Evolutionary conservation across 2,329 filamentous ascomycete genomes (phyloP).

Genomic region (Phialocephala subalpina): DNA sequence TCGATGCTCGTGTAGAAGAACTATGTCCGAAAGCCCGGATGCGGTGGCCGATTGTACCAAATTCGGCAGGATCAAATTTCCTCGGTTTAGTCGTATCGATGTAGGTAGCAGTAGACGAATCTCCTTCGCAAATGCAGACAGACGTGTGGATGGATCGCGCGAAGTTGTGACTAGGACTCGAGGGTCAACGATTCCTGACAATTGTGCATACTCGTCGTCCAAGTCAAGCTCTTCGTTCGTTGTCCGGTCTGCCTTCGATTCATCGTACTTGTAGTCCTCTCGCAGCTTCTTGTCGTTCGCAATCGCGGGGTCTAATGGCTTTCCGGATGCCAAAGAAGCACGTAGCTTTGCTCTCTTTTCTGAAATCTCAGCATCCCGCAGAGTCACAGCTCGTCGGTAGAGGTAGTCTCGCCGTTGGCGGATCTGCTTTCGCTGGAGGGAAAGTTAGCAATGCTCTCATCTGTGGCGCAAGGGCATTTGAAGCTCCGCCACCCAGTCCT

Average conservation of each 20-base stretch:
- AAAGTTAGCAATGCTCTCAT: slow-evolving; percentile 27
- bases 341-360: slow-evolving; percentile 90
- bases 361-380: slow-evolving; percentile 90
- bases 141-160: slow-evolving; percentile 82
- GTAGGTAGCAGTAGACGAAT: slow-evolving; percentile 85
- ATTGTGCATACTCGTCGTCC: slow-evolving; percentile 88
- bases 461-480: neutral
- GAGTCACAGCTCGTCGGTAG: slow-evolving; percentile 85
- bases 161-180: slow-evolving; percentile 91
- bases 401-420: slow-evolving; percentile 87
- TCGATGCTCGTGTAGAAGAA: slow-evolving; percentile 91
- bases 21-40: slow-evolving; percentile 82
- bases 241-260: slow-evolving; percentile 74
- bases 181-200: slow-evolving; percentile 92
- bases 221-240: slow-evolving; percentile 75
- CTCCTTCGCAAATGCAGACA: slow-evolving; percentile 93
- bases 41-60: slow-evolving; percentile 83
- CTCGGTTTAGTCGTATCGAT: slow-evolving; percentile 87
- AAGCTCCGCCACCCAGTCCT: neutral
- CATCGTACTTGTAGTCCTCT: slow-evolving; percentile 93
- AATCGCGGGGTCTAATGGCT: slow-evolving; percentile 81
- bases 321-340: slow-evolving; percentile 86
- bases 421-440: slow-evolving; percentile 70
- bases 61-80: slow-evolving; percentile 87
- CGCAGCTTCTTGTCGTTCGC: slow-evolving; percentile 86